Evolutionary conservation across 805 yeast genomes (phyloP), one percentile per base, ranked within the genome.

Genomic region (Candida ortonii): DNA sequence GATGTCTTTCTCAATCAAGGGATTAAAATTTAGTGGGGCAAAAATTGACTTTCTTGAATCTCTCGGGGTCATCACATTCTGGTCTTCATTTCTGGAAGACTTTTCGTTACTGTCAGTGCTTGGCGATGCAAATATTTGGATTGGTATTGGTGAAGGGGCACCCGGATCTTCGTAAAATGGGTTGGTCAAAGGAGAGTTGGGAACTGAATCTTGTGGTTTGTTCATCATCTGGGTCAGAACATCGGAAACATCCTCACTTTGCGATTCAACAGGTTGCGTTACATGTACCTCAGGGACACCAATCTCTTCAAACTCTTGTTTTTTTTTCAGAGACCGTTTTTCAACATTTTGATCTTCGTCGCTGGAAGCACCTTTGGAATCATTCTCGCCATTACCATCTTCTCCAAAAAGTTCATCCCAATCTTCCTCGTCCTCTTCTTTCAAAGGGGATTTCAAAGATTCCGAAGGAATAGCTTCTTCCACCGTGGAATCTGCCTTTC

Each of bases 21-120:
- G 95, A 49, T 85, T 83, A 61, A 88, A 89, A 25, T 73, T 70
- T 25, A 88, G 65, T 0, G 95, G 95, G 0, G 95, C 84, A 59
- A 87, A 89, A 0, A 81, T 76, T 26, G 95, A 84, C 37, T 63
- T 73, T 15, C 39, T 47, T 1, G 38, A 17, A 8, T 64, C 71
- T 25, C 54, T 67, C n/a, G 74, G 71, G 0, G 76, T 46, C 5
- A 25, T 14, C 5, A 13, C 10, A 5, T 35, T 20, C 6, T 19
- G 16, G 3, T 41, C 47, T 4, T 40, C 46, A 19, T 34, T 35
- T 3, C 47, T 19, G 13, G 33, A 37, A 19, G 46, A 27, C 16
- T 18, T 29, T 3, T 29, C 45, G 4, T 31, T 34, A 4, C 36
- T 33, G 14, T 61, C 38, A 44, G 70, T 53, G 6, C 48, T 38